Evolutionary conservation across 352 stramenopile genomes (phyloP).

Genomic region (Pythium scleroteichum): DNA sequence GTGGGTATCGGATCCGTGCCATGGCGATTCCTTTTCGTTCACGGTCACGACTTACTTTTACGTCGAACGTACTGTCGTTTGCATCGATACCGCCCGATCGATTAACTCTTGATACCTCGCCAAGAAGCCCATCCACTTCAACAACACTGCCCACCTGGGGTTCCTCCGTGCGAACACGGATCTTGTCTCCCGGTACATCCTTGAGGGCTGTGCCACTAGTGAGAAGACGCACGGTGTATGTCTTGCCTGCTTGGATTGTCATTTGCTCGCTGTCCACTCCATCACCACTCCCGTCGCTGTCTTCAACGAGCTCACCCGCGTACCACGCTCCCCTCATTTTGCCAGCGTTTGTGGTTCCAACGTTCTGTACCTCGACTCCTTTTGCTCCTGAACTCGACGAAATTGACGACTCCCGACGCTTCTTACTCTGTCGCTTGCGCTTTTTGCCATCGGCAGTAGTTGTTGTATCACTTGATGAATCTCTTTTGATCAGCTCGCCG

Average conservation of each 20-base stretch:
- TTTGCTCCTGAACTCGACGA: neutral
- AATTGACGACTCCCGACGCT: conserved; percentile 34
- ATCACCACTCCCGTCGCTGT: neutral
- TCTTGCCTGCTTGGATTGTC: conserved; percentile 26
- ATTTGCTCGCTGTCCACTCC: neutral
- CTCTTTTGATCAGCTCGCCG: conserved; percentile 29
- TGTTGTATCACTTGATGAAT: conserved; percentile 12
- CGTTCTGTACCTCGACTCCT: conserved; percentile 59
- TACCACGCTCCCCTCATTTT: conserved; percentile 64
- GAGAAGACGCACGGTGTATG: conserved; percentile 39
- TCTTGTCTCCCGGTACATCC: conserved; percentile 42
- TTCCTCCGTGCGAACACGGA: conserved; percentile 37
- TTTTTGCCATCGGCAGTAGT: conserved; percentile 47
- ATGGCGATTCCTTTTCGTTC: conserved; percentile 61
- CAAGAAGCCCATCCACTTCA: conserved; percentile 61
- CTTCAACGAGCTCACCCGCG: conserved; percentile 37
- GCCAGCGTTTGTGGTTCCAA: conserved; percentile 30
- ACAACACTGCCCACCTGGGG: conserved; percentile 76
- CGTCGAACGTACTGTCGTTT: conserved; percentile 36
- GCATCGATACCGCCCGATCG: conserved; percentile 15
- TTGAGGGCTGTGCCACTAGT: conserved; percentile 36
- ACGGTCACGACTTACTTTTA: conserved; percentile 46
- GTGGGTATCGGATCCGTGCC: conserved; percentile 53
- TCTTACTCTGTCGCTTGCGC: conserved; percentile 56
- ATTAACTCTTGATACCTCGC: conserved; percentile 53